These are phyloP conservation scores for Funneliformis mosseae DNA, from an alignment of 192 early-diverging fungal species.

Conservation along the genomic window DNA sequence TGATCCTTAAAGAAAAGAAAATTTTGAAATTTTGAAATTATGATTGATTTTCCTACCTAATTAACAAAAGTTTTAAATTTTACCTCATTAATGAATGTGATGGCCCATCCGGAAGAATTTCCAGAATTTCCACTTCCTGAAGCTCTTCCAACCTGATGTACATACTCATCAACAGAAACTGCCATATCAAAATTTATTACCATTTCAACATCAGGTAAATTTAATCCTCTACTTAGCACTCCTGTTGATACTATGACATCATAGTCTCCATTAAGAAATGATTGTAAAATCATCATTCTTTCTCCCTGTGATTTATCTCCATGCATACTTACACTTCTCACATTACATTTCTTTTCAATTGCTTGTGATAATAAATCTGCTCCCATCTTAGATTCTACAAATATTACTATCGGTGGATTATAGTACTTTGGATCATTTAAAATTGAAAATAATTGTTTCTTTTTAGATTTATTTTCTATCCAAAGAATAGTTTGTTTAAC, in stretches of 20 bases:
- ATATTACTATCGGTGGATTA: slow-evolving; percentile 53
- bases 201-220: slow-evolving; percentile 49
- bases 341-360: slow-evolving; percentile 45
- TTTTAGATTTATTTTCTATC: slow-evolving; percentile 58
- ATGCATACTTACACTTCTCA: slow-evolving; percentile 52
- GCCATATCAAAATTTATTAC: slow-evolving; percentile 66
- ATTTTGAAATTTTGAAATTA: neutral
- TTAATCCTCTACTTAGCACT: slow-evolving; percentile 54
- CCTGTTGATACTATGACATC: slow-evolving; percentile 56
- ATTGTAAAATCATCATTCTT: slow-evolving; percentile 38
- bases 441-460: slow-evolving; percentile 56
- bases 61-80: too few species aligned
- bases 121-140: slow-evolving; percentile 26
- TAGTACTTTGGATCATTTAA: slow-evolving; percentile 56
- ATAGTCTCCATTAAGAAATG: slow-evolving; percentile 36
- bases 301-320: slow-evolving; percentile 54
- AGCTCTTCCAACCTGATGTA: slow-evolving; percentile 59
- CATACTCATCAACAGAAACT: slow-evolving; percentile 55
- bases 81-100: slow-evolving; percentile 61
- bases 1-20: slow-evolving; percentile 40
- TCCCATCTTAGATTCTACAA: slow-evolving; percentile 57
- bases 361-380: slow-evolving; percentile 53
- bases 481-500: slow-evolving; percentile 61
- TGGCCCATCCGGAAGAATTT: slow-evolving; percentile 47
- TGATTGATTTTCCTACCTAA: too few species aligned